A percentile compares a stretch with the other conserved stretches of the same genome.
These are phyloP conservation scores for Margaritispora aquatica DNA, from an alignment of 495 filamentous ascomycete genomes.

Conservation along the genomic window DNA sequence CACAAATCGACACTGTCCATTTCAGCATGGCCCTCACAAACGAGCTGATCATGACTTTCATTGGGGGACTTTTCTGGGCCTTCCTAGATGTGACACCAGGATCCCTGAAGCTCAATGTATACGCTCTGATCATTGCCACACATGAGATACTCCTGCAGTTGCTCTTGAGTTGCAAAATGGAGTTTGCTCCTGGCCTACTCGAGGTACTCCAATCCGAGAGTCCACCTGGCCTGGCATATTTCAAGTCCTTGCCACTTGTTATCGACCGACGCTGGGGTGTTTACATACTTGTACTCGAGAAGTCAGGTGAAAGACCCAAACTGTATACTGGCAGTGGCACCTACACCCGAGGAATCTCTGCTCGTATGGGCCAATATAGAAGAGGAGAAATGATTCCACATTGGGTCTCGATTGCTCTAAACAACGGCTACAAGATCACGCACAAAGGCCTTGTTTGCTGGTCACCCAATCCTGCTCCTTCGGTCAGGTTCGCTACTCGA, in stretches of 20 bases:
- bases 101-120: too few relatives aligned
- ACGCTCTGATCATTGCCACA: too few relatives aligned
- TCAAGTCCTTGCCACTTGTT: conserved; percentile 9
- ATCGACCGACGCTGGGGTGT: conserved; percentile 5
- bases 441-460: conserved; percentile 15
- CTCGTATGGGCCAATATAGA: conserved; percentile 2
- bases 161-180: too few relatives aligned
- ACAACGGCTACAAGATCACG: conserved; percentile 6
- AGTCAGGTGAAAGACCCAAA: conserved; percentile 2
- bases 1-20: too few relatives aligned
- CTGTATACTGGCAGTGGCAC: conserved; percentile 14
- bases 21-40: too few relatives aligned
- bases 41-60: too few relatives aligned
- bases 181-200: conserved; percentile 13
- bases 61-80: too few relatives aligned
- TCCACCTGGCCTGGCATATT: conserved; percentile 8
- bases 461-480: conserved; percentile 1
- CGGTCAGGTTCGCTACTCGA: neutral
- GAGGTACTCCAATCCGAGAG: conserved; percentile 5
- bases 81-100: too few relatives aligned
- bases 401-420: conserved; percentile 1
- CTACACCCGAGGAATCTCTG: neutral
- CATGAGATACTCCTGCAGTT: too few relatives aligned
- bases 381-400: neutral
- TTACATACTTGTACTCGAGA: conserved; percentile 14